phyloP scores from a whole-genome alignment of 352 stramenopile species.

The Pythium aquatile region DNA sequence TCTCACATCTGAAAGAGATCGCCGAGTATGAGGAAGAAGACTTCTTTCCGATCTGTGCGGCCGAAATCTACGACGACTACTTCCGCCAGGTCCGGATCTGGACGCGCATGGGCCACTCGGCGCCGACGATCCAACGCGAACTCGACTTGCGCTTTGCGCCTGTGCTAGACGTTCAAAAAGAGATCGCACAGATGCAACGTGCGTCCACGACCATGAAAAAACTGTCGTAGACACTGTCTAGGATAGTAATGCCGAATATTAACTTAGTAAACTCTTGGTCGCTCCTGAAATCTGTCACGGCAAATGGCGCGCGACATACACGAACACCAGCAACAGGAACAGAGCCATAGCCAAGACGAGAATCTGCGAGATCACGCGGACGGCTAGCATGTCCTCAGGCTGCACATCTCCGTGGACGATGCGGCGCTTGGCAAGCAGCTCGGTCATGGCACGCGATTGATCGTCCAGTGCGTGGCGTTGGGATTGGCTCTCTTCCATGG shows the following conservation, averaged over 20 bases:
- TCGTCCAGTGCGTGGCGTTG: conserved; percentile 41
- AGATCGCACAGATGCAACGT: conserved; percentile 29
- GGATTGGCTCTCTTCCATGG: conserved; percentile 25
- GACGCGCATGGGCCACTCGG: conserved; percentile 63
- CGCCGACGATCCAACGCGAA: conserved; percentile 48
- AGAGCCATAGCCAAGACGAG: conserved; percentile 40
- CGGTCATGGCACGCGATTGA: conserved; percentile 52
- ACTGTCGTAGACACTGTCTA: not conserved
- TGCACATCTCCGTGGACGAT: conserved; percentile 38
- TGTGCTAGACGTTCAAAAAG: conserved; percentile 37
- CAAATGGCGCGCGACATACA: conserved; percentile 29
- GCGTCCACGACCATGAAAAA: conserved; percentile 34
- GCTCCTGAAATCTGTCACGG: conserved; percentile 19
- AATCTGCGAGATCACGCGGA: conserved; percentile 45
- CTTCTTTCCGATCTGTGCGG: conserved; percentile 62
- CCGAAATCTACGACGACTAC: conserved; percentile 70
- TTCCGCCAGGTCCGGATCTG: conserved; percentile 70
- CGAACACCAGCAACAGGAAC: conserved; percentile 37
- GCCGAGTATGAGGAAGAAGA: conserved; percentile 46
- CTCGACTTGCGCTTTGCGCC: conserved; percentile 51
- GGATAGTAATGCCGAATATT: not conserved
- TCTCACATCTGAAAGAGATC: conserved; percentile 57
- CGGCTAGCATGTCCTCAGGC: conserved; percentile 42
- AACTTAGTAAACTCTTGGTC: not conserved
- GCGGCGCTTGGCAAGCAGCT: conserved; percentile 43